Evolutionary conservation across 352 stramenopile species (phyloP).

Genomic region (Phytopythium oedochilum): DNA sequence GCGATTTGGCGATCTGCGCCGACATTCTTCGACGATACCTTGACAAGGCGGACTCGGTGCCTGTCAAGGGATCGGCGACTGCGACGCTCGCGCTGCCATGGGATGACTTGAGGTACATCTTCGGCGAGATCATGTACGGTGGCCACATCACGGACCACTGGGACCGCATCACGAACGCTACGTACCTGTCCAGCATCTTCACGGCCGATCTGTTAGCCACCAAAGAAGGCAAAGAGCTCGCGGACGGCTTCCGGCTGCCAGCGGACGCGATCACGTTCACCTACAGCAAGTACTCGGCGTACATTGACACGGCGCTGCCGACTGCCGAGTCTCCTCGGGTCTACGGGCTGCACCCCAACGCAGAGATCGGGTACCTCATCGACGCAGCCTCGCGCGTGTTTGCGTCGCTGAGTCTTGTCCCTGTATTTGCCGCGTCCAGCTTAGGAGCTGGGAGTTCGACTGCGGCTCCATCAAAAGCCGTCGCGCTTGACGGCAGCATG

Average conservation of each 20-base stretch:
- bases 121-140: slow-evolving; percentile 92
- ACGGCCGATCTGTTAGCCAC: slow-evolving; percentile 48
- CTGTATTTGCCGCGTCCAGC: slow-evolving; percentile 74
- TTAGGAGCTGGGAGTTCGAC: slow-evolving; percentile 19
- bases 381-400: slow-evolving; percentile 85
- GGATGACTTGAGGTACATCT: slow-evolving; percentile 88
- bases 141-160: slow-evolving; percentile 83
- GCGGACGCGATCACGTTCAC: slow-evolving; percentile 49
- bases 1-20: slow-evolving; percentile 92
- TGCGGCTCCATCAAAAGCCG: slow-evolving; percentile 2
- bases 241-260: slow-evolving; percentile 73
- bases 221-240: slow-evolving; percentile 36
- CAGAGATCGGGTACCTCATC: slow-evolving; percentile 74
- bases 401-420: slow-evolving; percentile 76
- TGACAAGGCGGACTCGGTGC: slow-evolving; percentile 18
- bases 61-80: not conserved
- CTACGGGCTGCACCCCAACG: slow-evolving; percentile 78
- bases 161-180: slow-evolving; percentile 81
- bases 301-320: slow-evolving; percentile 59
- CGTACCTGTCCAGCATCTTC: slow-evolving; percentile 66
- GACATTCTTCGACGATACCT: slow-evolving; percentile 74
- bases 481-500: slow-evolving; percentile 1
- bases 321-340: slow-evolving; percentile 58
- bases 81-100: slow-evolving; percentile 36
- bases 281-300: slow-evolving; percentile 93